Evolutionary conservation across 257 asterid species (phyloP), one percentile per base, ranked within the genome.

Genomic region (Orobanche coerulescens): DNA sequence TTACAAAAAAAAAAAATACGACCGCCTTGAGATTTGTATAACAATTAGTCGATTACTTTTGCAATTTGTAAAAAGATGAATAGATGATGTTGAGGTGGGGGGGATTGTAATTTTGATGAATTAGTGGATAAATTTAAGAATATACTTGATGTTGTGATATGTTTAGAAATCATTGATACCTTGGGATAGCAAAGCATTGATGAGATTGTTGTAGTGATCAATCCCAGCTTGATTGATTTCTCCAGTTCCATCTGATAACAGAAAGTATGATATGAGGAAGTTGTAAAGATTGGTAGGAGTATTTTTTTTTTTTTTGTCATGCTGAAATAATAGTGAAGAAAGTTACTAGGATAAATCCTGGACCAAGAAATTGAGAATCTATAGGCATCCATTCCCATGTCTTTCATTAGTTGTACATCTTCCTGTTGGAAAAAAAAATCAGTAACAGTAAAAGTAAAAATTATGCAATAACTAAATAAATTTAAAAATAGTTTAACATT

Each of bases 291-390:
- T n/a, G n/a, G n/a, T n/a, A n/a, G n/a, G n/a, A n/a, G n/a, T n/a
- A n/a, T n/a, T n/a, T n/a, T n/a, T n/a, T n/a, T n/a, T n/a, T n/a
- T n/a, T n/a, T n/a, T n/a, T n/a, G n/a, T n/a, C 2, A 0, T 24
- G 2, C 0, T 11, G 30, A 3, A n/a, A 14, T 51, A 0, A 23
- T 1, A 13, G 57, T 12, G 1, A 6, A 43, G 40, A 51, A 47
- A 36, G 85, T 76, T 76, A 92, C 98, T 79, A 6, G 98, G 98
- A 69, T 73, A 86, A 15, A 88, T 79, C 71, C 98, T 78, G 54
- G 97, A 64, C 98, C 98, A 88, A 28, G 98, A 86, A 64, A 92
- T 88, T 7, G 98, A 88, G 59, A 92, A 77, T 70, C 97, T 78
- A 63, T 81, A 92, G 53, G 95, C 96, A 88, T 92, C 95, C 91